Conservation (phyloP, 1,284 basidiomycete genomes). For the Cutaneotrichosporon cutaneum region DNA sequence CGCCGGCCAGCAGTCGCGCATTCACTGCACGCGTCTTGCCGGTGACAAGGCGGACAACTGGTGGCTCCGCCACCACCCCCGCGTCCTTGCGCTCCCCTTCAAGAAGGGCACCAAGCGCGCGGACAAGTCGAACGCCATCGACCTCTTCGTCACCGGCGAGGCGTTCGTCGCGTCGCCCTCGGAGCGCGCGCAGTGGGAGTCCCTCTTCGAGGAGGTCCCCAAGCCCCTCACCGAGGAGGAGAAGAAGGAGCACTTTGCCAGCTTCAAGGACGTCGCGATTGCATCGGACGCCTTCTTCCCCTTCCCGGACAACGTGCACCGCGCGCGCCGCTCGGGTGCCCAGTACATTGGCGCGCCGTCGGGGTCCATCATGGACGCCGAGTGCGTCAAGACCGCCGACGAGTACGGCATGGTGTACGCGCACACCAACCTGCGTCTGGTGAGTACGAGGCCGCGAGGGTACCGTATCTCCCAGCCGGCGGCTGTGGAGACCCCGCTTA, state of each 20-base stretch:
- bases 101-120: constrained; percentile 94
- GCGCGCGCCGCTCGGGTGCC: constrained; percentile 86
- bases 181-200: constrained; percentile 90
- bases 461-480: neutral
- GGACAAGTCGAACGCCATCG: constrained; percentile 97
- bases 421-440: constrained; percentile 66
- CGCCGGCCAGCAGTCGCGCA: constrained; percentile 96
- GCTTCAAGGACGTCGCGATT: constrained; percentile 82
- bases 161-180: constrained; percentile 70
- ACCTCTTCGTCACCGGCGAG: constrained; percentile 91
- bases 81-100: constrained; percentile 68
- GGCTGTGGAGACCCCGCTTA: neutral
- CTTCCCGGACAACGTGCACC: constrained; percentile 96
- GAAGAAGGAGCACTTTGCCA: constrained; percentile 67
- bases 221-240: constrained; percentile 69
- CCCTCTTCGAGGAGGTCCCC: constrained; percentile 75
- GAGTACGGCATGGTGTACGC: constrained; percentile 85
- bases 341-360: constrained; percentile 90
- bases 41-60: constrained; percentile 98
- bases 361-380: constrained; percentile 95
- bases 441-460: neutral
- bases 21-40: constrained; percentile 97
- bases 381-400: constrained; percentile 91
- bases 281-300: constrained; percentile 99
- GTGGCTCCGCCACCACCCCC: constrained; percentile 97